Evolutionary conservation across 192 early-diverging fungal species (phyloP), one percentile per base, ranked within the genome.

Genomic region (Entomortierella chlamydospora): DNA sequence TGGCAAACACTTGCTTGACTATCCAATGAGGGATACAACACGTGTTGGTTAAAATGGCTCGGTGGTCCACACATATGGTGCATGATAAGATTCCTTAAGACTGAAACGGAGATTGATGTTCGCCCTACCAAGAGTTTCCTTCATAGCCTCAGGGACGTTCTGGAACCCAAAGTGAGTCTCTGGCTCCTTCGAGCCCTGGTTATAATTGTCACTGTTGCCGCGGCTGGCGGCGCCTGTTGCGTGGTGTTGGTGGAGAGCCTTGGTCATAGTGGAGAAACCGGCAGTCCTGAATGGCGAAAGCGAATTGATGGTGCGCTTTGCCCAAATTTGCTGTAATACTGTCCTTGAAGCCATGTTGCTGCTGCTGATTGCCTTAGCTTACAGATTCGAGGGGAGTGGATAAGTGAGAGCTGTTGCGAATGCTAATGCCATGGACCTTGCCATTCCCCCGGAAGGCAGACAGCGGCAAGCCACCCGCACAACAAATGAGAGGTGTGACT

Each of bases 151-250:
- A 7, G 90, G 90, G 28, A 99, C 94, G 25, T 94, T 91, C 50
- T 92, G 91, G 81, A 95, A 99, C 7, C 98, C 98, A 84, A 99
- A 99, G 74, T 99, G 96, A 7, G 97, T 99, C 56, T 77, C 59
- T 63, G 83, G 17, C 31, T 68, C 70, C 1, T 18, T 50, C 25
- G 30, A 34, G 23, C 4, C 50, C 10, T 25, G 28, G 41, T 18
- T 62, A 26, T n/a, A 42, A 17, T 18, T 57, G 29, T 34, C 52
- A 31, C 13, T 26, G 55, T 28, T 60, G 43, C 2, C 55, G 49
- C 11, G 43, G 42, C 29, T 58, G 57, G 17, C 47, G 42, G 29
- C 11, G 57, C 23, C 15, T 15, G 45, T 25, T 11, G 26, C n/a
- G n/a, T 61, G 51, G 43, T 70, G 67, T 31, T 79, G 76, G 63